Evolutionary conservation across 139 green algal genomes (phyloP).

Genomic region (Chlamydomonas eustigma): DNA sequence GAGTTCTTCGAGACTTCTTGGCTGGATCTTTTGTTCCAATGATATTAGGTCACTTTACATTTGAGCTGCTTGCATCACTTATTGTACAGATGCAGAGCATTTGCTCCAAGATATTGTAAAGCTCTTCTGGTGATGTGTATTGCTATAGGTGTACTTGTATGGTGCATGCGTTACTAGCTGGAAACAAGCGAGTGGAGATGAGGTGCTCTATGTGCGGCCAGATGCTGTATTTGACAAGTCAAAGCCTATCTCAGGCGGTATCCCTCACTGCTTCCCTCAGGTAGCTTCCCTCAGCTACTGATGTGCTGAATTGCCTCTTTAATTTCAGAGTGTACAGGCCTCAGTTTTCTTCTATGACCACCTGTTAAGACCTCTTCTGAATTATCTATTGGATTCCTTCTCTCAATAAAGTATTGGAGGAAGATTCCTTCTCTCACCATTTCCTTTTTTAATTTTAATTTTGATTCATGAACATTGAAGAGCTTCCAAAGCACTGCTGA

Average conservation of each 20-base stretch:
- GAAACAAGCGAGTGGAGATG: constrained; percentile 79
- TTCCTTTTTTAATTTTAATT: too few relatives aligned
- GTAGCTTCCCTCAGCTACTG: too few relatives aligned
- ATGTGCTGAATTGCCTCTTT: too few relatives aligned
- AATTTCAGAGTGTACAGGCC: too few relatives aligned
- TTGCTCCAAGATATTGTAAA: not conserved
- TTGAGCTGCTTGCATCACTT: constrained; percentile 9
- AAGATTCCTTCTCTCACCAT: too few relatives aligned
- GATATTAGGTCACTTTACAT: constrained; percentile 13
- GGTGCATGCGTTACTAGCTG: constrained; percentile 84
- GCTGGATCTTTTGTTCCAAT: not conserved
- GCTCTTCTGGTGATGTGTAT: constrained; percentile 2
- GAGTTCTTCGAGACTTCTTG: not conserved
- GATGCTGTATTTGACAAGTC: constrained; percentile 93
- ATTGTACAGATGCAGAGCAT: not conserved
- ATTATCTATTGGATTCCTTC: too few relatives aligned
- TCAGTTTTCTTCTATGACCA: too few relatives aligned
- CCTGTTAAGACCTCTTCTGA: too few relatives aligned
- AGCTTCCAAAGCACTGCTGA: too few relatives aligned
- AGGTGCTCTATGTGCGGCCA: constrained; percentile 92
- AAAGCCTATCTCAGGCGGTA: constrained; percentile 88
- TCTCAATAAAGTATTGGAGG: too few relatives aligned
- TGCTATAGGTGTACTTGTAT: constrained; percentile 79
- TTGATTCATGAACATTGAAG: too few relatives aligned
- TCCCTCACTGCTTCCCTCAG: constrained; percentile 96